Evolutionary conservation across 257 asterid species (phyloP).

Genomic region (Buddleja alternifolia): DNA sequence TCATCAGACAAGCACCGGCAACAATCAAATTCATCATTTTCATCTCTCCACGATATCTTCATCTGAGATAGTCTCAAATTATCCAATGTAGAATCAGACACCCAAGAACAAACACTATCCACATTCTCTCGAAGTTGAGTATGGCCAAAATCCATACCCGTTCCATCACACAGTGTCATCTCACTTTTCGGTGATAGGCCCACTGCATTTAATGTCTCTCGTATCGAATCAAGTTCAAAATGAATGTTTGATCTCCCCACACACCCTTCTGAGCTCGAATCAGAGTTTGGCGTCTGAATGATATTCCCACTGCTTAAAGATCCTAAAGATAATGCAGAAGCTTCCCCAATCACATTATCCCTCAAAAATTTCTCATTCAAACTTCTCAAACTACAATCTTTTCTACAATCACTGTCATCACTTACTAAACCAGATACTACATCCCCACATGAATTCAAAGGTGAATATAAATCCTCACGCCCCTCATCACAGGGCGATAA

Average conservation of each 20-base stretch:
- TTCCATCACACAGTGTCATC: constrained; percentile 38
- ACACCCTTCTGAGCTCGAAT: constrained; percentile 38
- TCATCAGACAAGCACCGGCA: constrained; percentile 78
- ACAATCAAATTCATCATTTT: constrained; percentile 61
- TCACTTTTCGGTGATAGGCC: constrained; percentile 38
- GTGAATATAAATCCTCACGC: constrained; percentile 35
- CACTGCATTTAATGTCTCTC: constrained; percentile 34
- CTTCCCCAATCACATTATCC: constrained; percentile 27
- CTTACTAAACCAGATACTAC: constrained; percentile 36
- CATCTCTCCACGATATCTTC: constrained; percentile 85
- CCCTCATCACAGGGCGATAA: constrained; percentile 48
- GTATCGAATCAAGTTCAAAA: constrained; percentile 37
- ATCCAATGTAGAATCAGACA: constrained; percentile 52
- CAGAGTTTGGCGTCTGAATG: constrained; percentile 74
- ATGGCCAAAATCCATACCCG: constrained; percentile 32
- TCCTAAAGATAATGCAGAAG: constrained; percentile 38
- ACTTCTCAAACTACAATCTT: too few species aligned
- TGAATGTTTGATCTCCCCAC: constrained; percentile 27
- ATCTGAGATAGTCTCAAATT: constrained; percentile 50
- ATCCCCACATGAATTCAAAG: constrained; percentile 34
- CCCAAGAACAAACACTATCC: constrained; percentile 55
- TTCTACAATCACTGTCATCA: constrained; percentile 22
- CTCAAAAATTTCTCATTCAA: constrained; percentile 4
- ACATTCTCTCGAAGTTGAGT: constrained; percentile 20
- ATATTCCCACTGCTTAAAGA: constrained; percentile 58